Percentiles rank a stretch among this genome's conserved stretches.
Conservation (phyloP, 2,329 filamentous ascomycete genomes). For the Escovopsis sp. region DNA sequence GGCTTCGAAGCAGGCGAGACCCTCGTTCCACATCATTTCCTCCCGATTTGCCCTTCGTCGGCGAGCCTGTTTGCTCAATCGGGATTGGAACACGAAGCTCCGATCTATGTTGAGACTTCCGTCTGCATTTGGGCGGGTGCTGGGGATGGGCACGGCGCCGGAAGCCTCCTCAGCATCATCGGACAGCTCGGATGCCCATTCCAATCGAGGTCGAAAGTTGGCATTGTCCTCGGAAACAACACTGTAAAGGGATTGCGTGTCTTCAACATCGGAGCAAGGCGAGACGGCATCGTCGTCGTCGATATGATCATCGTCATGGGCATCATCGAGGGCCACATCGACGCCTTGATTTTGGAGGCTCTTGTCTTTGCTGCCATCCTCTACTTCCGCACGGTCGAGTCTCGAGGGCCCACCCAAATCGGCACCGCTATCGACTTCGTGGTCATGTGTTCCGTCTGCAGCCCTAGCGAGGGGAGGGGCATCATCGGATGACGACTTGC, state of each 20-base stretch:
- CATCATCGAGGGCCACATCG: too few relatives aligned
- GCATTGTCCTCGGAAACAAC: conserved; percentile 37
- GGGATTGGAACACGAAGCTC: conserved; percentile 22
- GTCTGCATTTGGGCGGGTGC: conserved; percentile 34
- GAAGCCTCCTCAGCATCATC: conserved; percentile 25
- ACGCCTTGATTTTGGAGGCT: too few relatives aligned
- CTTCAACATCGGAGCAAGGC: conserved; percentile 30
- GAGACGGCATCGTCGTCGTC: conserved; percentile 17
- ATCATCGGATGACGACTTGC: too few relatives aligned
- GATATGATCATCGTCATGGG: conserved; percentile 10
- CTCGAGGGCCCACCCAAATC: conserved; percentile 18
- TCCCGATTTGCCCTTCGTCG: conserved; percentile 42
- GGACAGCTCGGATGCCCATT: conserved; percentile 43
- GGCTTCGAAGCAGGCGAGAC: conserved; percentile 63
- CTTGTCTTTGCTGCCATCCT: too few relatives aligned
- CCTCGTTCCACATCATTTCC: conserved; percentile 65
- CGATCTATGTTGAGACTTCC: conserved; percentile 34
- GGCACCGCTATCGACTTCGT: conserved; percentile 25
- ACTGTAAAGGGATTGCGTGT: conserved; percentile 38
- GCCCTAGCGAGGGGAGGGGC: conserved; percentile 7
- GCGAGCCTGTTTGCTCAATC: conserved; percentile 36
- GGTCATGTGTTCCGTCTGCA: conserved; percentile 15
- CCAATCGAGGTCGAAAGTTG: conserved; percentile 34
- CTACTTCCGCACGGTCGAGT: too few relatives aligned
- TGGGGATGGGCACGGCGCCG: conserved; percentile 7